Evolutionary conservation across 2,329 filamentous ascomycete genomes (phyloP).

Genomic region (Byssochlamys sp.): DNA sequence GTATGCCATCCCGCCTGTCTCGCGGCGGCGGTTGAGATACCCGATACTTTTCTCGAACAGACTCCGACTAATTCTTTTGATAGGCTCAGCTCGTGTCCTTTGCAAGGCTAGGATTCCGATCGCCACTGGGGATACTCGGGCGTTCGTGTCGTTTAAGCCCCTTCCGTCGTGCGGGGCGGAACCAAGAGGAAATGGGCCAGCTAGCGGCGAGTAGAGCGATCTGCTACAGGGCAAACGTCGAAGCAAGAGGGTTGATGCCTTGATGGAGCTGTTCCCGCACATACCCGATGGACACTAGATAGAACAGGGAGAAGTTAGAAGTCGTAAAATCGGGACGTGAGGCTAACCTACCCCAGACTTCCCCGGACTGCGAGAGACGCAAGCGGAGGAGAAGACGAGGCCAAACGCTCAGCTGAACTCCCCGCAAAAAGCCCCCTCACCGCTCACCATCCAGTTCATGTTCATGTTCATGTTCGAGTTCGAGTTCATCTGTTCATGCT

Average conservation of each 20-base stretch:
- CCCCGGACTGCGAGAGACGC: background rate
- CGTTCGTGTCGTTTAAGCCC: background rate
- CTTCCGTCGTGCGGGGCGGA: background rate
- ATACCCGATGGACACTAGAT: background rate
- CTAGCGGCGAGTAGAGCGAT: background rate
- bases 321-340: background rate
- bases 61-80: background rate
- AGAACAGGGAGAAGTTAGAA: background rate
- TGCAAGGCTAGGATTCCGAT: background rate
- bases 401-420: background rate
- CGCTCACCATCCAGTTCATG: background rate
- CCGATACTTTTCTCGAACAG: background rate
- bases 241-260: background rate
- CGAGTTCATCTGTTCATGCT: background rate
- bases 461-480: background rate
- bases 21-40: background rate
- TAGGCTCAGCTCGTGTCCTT: background rate
- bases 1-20: background rate
- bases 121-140: background rate
- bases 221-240: background rate
- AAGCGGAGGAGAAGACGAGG: background rate
- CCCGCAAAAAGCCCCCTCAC: background rate
- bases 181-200: background rate
- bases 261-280: background rate
- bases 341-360: background rate